These are phyloP conservation scores for Venturiaceae sp. DNA, from an alignment of 2,329 filamentous ascomycete species.

Conservation along the genomic window DNA sequence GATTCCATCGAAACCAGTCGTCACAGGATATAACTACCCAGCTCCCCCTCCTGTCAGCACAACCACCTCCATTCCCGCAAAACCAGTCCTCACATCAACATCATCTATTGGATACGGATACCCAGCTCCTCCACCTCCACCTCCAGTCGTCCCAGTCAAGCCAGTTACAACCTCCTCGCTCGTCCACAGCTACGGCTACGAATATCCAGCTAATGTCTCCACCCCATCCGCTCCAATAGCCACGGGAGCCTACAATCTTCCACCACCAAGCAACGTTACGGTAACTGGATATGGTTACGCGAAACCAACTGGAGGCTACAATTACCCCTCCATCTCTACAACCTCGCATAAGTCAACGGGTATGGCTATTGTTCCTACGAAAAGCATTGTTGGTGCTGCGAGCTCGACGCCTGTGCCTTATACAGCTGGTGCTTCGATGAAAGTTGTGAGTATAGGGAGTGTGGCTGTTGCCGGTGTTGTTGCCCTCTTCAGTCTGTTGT, in stretches of 20 bases:
- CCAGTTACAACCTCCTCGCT: not conserved
- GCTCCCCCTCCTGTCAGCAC: not conserved
- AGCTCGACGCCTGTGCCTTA: not conserved
- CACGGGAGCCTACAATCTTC: too few species aligned
- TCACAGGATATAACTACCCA: not conserved
- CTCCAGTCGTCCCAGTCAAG: not conserved
- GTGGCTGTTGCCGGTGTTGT: not conserved
- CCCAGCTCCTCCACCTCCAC: not conserved
- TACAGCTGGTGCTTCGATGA: not conserved
- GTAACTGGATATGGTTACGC: not conserved
- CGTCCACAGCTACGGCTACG: too few species aligned
- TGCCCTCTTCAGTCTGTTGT: not conserved
- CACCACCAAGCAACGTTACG: too few species aligned
- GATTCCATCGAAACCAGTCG: not conserved
- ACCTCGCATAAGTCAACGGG: not conserved
- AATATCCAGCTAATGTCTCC: too few species aligned
- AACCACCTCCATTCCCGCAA: not conserved
- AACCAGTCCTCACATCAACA: not conserved
- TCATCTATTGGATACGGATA: not conserved
- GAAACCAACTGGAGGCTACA: not conserved
- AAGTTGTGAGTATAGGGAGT: not conserved
- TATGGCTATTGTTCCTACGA: not conserved
- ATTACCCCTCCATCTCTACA: not conserved
- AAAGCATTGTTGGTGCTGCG: too few species aligned
- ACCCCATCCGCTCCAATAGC: too few species aligned